Base-by-base conservation (phyloP, 768 basidiomycete species). In the Peribolospora kevripleyi region DNA sequence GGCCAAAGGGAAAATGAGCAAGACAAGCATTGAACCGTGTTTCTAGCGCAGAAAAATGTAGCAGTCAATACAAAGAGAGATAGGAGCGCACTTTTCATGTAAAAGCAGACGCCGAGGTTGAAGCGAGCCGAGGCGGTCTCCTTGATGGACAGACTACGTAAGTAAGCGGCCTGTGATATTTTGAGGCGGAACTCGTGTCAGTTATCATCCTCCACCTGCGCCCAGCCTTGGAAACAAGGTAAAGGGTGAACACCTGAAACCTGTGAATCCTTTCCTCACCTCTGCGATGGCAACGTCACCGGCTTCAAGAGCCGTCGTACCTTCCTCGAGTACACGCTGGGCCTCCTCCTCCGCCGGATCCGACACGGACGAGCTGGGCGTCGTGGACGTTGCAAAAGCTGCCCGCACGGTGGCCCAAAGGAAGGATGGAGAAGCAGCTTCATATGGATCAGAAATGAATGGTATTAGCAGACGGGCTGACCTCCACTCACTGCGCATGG, bases 21-120 rank as follows among this genome's bases (percentile, higher is more conserved):
- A 56, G 36, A 49, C 3, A 53, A 60, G 58, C 10, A 57, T 43
- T 6, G 47, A 6, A n/a, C 55, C 40, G 52, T 58, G 59, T 42
- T 53, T 13, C 7, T 54, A 54, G 14, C 52, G 55, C 38, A 56
- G 57, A 50, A 56, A 60, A 46, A 57, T 60, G 40, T 10, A 2
- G 14, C 7, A 42, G 45, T 38, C 36, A 6, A 25, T 13, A 38
- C 5, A 39, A 14, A 38, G 49, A 50, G n/a, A 38, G 36, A 38
- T 25, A 25, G 25, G 25, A 25, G 25, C 25, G 25, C 25, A 25
- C 25, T 25, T 25, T 25, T 25, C 25, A 25, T 55, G 46, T 3
- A 60, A 57, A 58, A 55, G 10, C 58, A 57, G 58, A 61, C 60
- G 8, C 60, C 60, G 54, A 61, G 58, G 50, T 61, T 61, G 58